Base-by-base conservation (phyloP, 345 rosid genomes). In the Hypericum perforatum region DNA sequence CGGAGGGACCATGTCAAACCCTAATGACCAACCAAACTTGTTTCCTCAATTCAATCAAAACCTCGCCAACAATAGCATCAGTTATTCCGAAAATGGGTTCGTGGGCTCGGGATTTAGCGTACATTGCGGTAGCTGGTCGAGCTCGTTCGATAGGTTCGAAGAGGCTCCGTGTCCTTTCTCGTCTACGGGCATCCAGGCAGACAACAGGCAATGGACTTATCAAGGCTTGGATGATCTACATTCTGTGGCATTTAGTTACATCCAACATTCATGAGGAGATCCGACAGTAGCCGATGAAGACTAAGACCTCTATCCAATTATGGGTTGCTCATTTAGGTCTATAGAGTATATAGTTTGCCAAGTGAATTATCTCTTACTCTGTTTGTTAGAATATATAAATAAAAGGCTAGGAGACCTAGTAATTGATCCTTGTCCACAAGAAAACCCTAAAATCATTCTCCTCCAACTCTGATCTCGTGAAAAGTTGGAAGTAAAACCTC, bases 171-270 rank as follows among this genome's bases (percentile, higher is more conserved):
- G 70, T 11, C 60, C 69, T 9, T 64, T 72, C 69, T 70, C 82
- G 45, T 55, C 76, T 11, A 22, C 70, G 46, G 77, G 82, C 43
- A 58, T 78, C 67, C 81, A 78, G 60, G 60, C 71, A 49, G 65
- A 66, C 70, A 63, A 57, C 58, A 58, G 54, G 63, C 80, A 76
- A 59, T 74, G 81, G 87, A 50, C 57, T 63, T 84, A 78, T 62
- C 86, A 71, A 58, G 89, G 81, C n/a, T 55, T 65, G 9, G 81
- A 82, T 16, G 96, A 82, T 38, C 85, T 84, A 62, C 82, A 78
- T 15, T 74, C 89, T 0, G 74, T 66, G 48, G 80, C 77, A 61
- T 80, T 69, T 13, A 87, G 91, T 16, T 80, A 71, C 63, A 62
- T 72, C 54, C 78, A 76, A 12, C 74, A 72, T 62, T 77, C 76